Evolutionary conservation across 1,139 yeast species (phyloP), one percentile per base, ranked within the genome.

Genomic region (Saccharomyces hybrid): DNA sequence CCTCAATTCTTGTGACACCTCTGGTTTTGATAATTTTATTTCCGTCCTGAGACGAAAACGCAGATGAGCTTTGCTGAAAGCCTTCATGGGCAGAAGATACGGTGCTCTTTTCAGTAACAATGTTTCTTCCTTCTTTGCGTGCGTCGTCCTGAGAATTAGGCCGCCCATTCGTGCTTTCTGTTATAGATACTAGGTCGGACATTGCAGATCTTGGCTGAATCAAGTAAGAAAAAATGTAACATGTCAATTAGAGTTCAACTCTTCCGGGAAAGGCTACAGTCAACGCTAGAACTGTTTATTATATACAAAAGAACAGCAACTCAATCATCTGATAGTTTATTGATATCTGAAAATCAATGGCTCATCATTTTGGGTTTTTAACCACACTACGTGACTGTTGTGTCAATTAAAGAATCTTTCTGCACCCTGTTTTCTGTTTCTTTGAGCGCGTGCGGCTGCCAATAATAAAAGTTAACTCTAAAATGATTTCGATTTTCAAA

Each of bases 1-100:
- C 62, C 49, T 71, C 74, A 53, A 68, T 67, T 50, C 71, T 60
- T 28, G 65, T 54, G n/a, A 71, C 72, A 53, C 73, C 74, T 61
- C 72, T 62, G 19, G 71, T 64, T 32, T 63, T 61, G 51, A 57
- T 56, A 24, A 56, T 50, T 21, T 49, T 28, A 8, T 51, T 12
- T 16, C 44, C 47, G 4, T 31, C 12, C 8, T 7, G 4, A 8
- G 24, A 38, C 12, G 44, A 16, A 4, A 8, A 8, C 1, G 44
- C 11, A 16, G 44, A 38, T 2, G 44, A 16, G 2, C 8, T 4
- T 16, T 38, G 44, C 44, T 38, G 21, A 14, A 38, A 12, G 11
- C 44, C 12, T 0, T 12, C 44, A 38, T 38, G 26, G 7, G 26
- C 9, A 9, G 11, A 5, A 16, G 44, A 38, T 7, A 38, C 24